Evolutionary conservation across 2,329 filamentous ascomycete species (phyloP), one percentile per base, ranked within the genome.

Genomic region (Chaetomiaceae sp.): DNA sequence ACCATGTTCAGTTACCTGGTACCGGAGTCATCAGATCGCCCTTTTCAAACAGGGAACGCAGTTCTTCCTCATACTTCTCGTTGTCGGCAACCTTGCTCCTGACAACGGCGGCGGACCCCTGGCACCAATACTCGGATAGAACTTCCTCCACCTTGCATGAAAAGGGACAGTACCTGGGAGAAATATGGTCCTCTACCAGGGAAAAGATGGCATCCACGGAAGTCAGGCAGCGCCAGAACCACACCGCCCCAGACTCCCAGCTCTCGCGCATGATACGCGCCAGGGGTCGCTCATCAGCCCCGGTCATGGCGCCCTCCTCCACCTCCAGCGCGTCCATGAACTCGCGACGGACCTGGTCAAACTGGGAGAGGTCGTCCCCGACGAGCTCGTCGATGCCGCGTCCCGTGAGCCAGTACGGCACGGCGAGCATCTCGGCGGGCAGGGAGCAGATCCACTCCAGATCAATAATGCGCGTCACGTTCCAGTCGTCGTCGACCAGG

Each of bases 181-280:
- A 51, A 42, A 68, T 52, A 47, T 66, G 61, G 43, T 62, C 51
- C 27, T 61, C 55, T n/a, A 66, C 22, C 9, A 66, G 59, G 48
- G 40, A 52, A 33, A 51, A 56, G 56, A 60, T 59, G 7, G 58
- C 61, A 58, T 67, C 66, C 23, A 60, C 40, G n/a, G 65, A 64
- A 9, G 40, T 52, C 22, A 67, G 29, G 55, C 57, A 59, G 58
- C 56, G 51, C 64, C 63, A 68, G 50, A 68, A 65, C 65, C 64
- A 68, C 42, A 66, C 58, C 44, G 51, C 59, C 15, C 53, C 57
- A 31, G 61, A 65, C 19, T 65, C 56, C 65, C 60, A 68, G 27
- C 49, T 47, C 19, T 66, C 54, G 19, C 56, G 45, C 54, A 66
- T 63, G 27, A 63, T 59, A 38, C 31, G 33, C 40, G 62, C 42